phyloP scores from a whole-genome alignment of 2,329 filamentous ascomycete species.

The Elsinoe fawcettii region DNA sequence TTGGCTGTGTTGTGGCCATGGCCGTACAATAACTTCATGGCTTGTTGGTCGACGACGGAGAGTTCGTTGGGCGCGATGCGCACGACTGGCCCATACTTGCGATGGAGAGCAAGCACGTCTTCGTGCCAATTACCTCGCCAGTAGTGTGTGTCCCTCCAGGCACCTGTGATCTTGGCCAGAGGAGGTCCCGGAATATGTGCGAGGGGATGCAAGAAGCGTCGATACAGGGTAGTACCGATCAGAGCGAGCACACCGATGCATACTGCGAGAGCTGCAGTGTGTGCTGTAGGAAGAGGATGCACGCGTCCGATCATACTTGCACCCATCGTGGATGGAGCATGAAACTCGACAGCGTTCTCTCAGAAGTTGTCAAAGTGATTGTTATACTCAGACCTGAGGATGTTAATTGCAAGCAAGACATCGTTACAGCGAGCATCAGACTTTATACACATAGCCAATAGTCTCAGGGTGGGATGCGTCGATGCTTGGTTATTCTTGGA shows the following conservation, averaged over 20 bases:
- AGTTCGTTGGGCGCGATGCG: slow-evolving; percentile 35
- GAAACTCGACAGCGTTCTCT: no score
- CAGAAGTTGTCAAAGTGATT: no score
- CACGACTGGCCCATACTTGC: slow-evolving; percentile 33
- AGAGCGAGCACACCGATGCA: background rate
- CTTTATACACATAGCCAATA: no score
- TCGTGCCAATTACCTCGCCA: slow-evolving; percentile 11
- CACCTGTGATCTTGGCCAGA: slow-evolving; percentile 15
- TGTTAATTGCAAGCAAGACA: no score
- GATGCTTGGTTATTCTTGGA: no score
- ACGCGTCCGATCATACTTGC: background rate
- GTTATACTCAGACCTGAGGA: no score
- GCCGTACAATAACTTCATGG: slow-evolving; percentile 26
- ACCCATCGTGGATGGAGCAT: no score
- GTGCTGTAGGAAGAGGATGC: background rate
- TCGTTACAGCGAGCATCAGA: no score
- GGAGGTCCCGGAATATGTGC: slow-evolving; percentile 17
- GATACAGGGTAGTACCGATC: slow-evolving; percentile 10
- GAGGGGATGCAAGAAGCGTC: slow-evolving; percentile 16
- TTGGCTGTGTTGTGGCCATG: slow-evolving; percentile 33
- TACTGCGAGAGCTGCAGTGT: background rate
- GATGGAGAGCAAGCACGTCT: slow-evolving; percentile 32
- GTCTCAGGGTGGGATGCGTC: no score
- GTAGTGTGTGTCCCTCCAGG: slow-evolving; percentile 16
- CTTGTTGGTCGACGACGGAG: slow-evolving; percentile 27